Conservation (phyloP, 441 rosid genomes). For the Erodium trifolium region DNA sequence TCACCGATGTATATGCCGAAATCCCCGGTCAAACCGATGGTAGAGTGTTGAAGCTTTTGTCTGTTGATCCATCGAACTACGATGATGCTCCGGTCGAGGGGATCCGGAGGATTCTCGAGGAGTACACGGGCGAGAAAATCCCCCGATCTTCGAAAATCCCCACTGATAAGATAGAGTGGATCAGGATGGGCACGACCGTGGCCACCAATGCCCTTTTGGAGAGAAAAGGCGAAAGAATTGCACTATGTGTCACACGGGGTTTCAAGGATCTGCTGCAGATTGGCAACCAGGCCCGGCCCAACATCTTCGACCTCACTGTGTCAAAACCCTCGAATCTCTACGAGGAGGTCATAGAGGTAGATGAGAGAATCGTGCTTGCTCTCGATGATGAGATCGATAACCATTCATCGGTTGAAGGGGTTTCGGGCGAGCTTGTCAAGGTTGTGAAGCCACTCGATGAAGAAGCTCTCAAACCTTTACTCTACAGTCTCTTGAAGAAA, state of each 20-base stretch:
- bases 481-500: slow-evolving; percentile 53
- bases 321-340: slow-evolving; percentile 74
- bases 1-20: slow-evolving; percentile 89
- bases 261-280: slow-evolving; percentile 85
- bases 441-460: slow-evolving; percentile 59
- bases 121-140: slow-evolving; percentile 54
- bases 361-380: slow-evolving; percentile 80
- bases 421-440: slow-evolving; percentile 80
- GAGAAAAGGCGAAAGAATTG: slow-evolving; percentile 87
- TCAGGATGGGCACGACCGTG: slow-evolving; percentile 94
- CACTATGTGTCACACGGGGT: slow-evolving; percentile 76
- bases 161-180: slow-evolving; percentile 83
- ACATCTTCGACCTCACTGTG: slow-evolving; percentile 76
- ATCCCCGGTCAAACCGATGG: slow-evolving; percentile 64
- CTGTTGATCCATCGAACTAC: slow-evolving; percentile 84
- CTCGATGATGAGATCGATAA: slow-evolving; percentile 30
- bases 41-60: slow-evolving; percentile 70
- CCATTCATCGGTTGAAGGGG: slow-evolving; percentile 41
- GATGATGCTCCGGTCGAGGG: slow-evolving; percentile 97
- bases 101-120: slow-evolving; percentile 78
- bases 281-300: slow-evolving; percentile 88
- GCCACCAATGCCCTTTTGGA: slow-evolving; percentile 91
- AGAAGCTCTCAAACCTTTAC: slow-evolving; percentile 44
- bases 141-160: slow-evolving; percentile 69
- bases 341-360: slow-evolving; percentile 75